Evolutionary conservation across 1,284 basidiomycete genomes (phyloP), one percentile per base, ranked within the genome.

Genomic region (Chalciporus sp.): DNA sequence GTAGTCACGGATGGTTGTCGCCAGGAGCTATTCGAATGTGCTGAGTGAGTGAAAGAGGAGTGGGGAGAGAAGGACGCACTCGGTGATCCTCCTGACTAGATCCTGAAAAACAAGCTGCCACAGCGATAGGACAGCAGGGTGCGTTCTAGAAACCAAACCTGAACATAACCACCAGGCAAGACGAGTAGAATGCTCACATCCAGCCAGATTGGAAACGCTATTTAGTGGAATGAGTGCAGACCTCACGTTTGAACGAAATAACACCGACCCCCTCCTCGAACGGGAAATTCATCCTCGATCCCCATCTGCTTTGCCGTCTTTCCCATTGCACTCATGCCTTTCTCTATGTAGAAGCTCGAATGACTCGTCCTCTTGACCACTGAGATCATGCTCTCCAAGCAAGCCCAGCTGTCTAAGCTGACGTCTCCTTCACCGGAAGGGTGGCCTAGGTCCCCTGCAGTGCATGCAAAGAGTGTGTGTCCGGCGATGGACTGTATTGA

Each of bases 191-290:
- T 41, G 49, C 67, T 64, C 70, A 88, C 89, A 78, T 90, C 85
- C 51, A 92, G 72, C 89, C 89, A 92, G 61, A 92, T 84, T 14
- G 89, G 89, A 76, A 90, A 92, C 1, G 90, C 89, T 92, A 43
- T 29, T 53, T 51, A 37, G 23, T 37, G 48, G 50, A 53, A 52
- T 57, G 52, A 56, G 49, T 33, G 20, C 19, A 40, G 16, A 42
- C 47, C n/a, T 52, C 9, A 5, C n/a, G n/a, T 14, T 37, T 23
- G 29, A 46, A 46, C 16, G 8, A 31, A 45, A 31, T 6, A 23
- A 26, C 23, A 75, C 83, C 70, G 59, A 91, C 89, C 90, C 73
- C 90, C 90, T 49, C 90, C 90, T 56, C 82, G 81, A 43, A 90
- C 79, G 46, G 79, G 72, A 59, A 79, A 77, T 56, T 90, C 86